Conservation (phyloP, 306 rosid species). For the Vachellia pachyceras region DNA sequence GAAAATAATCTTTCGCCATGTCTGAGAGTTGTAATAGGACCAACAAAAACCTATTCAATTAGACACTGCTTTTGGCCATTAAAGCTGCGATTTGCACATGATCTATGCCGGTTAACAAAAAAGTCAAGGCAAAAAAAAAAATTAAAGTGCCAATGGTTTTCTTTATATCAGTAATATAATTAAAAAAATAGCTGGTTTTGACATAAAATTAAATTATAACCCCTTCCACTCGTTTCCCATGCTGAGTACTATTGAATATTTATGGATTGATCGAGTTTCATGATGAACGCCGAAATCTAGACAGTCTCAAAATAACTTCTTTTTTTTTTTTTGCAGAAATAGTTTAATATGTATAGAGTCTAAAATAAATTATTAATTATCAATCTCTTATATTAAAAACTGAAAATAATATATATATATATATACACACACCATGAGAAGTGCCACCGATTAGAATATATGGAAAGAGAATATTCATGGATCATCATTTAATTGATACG, state of each 20-base stretch:
- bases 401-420: too few species aligned
- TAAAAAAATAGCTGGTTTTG: not conserved
- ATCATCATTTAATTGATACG: conserved; percentile 34
- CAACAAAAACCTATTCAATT: not conserved
- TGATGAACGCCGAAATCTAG: too few species aligned
- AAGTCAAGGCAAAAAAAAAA: too few species aligned
- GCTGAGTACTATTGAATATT: not conserved
- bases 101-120: not conserved
- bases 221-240: too few species aligned
- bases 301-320: too few species aligned
- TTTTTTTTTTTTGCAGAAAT: too few species aligned
- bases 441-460: conserved; percentile 2
- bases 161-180: not conserved
- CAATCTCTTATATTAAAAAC: too few species aligned
- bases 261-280: too few species aligned
- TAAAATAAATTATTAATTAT: too few species aligned
- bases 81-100: too few species aligned
- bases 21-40: conserved; percentile 20
- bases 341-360: too few species aligned
- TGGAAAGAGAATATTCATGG: conserved; percentile 45
- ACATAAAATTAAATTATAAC: not conserved
- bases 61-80: not conserved
- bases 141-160: not conserved
- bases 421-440: too few species aligned
- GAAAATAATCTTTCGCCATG: not conserved